A percentile compares a stretch with the other conserved stretches of the same genome.
Evolutionary conservation across 257 asterid genomes (phyloP).

Genomic region (Solanum stenotomum): DNA sequence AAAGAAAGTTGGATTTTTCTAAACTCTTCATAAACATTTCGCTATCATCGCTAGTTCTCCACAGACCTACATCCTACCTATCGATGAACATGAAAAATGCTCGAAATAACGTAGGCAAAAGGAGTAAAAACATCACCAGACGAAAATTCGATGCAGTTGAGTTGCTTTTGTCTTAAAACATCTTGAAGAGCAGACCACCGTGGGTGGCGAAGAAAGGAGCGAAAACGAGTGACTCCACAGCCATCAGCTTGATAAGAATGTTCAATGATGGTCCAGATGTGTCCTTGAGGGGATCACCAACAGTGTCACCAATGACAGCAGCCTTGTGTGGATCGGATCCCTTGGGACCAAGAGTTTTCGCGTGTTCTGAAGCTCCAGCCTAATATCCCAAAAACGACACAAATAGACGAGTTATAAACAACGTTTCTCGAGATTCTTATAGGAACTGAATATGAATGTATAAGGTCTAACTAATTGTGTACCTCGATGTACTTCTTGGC

Average conservation of each 20-base stretch:
- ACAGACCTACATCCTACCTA: background rate
- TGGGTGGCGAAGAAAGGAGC: constrained; percentile 64
- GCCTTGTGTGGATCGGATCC: constrained; percentile 60
- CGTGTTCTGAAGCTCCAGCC: constrained; percentile 59
- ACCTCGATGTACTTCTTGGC: constrained; percentile 24
- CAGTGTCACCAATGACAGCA: constrained; percentile 54
- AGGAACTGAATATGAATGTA: background rate
- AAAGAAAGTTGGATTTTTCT: background rate
- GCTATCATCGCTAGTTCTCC: background rate
- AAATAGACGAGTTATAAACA: background rate
- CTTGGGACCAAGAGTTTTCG: constrained; percentile 38
- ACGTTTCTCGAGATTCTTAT: background rate
- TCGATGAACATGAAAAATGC: background rate
- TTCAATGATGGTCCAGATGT: constrained; percentile 55
- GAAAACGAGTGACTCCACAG: constrained; percentile 50
- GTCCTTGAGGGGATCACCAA: constrained; percentile 56
- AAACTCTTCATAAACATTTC: background rate
- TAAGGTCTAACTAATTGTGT: background rate
- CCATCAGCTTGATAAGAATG: constrained; percentile 55
- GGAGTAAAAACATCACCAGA: background rate
- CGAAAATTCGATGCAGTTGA: background rate
- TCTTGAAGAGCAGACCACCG: constrained; percentile 51
- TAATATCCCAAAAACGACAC: background rate
- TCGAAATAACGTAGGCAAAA: background rate
- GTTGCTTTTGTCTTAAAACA: background rate